Conservation (phyloP, 805 yeast genomes). For the Pichia cabralensis region DNA sequence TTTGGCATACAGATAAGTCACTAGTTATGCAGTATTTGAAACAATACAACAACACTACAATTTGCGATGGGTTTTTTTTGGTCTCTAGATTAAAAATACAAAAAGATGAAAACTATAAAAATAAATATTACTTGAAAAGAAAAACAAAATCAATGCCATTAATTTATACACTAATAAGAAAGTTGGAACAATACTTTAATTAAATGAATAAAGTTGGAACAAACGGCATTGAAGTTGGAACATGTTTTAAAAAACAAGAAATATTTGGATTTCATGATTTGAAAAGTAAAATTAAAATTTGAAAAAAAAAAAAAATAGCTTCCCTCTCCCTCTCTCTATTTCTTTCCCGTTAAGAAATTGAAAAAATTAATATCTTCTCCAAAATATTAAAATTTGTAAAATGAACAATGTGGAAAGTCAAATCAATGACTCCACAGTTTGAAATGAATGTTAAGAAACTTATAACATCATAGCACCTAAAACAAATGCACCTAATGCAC, state of each 20-base stretch:
- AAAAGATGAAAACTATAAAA: not conserved
- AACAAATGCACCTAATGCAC: slow-evolving; percentile 3
- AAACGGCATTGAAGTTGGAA: slow-evolving; percentile 6
- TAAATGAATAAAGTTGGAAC: not conserved
- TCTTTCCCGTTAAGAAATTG: slow-evolving; percentile 2
- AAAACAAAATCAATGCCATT: not conserved
- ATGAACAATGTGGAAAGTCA: not conserved
- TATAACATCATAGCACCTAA: slow-evolving; percentile 4
- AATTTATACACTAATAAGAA: not conserved
- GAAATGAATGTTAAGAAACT: not conserved
- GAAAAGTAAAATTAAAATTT: not conserved
- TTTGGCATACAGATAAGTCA: no score
- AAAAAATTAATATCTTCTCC: no score
- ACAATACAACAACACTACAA: no score
- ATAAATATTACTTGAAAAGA: not conserved
- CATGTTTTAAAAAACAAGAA: not conserved
- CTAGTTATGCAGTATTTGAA: no score
- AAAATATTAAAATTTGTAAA: slow-evolving; percentile 1
- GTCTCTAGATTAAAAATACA: not conserved
- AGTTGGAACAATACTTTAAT: not conserved
- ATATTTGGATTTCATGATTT: no score
- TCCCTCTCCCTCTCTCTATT: slow-evolving; percentile 9
- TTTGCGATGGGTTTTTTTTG: no score
- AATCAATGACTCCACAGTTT: no score
- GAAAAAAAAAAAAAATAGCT: slow-evolving; percentile 1